These are phyloP conservation scores for Sanghuangporus sanghuang DNA, from an alignment of 1,284 basidiomycete species.

Conservation along the genomic window DNA sequence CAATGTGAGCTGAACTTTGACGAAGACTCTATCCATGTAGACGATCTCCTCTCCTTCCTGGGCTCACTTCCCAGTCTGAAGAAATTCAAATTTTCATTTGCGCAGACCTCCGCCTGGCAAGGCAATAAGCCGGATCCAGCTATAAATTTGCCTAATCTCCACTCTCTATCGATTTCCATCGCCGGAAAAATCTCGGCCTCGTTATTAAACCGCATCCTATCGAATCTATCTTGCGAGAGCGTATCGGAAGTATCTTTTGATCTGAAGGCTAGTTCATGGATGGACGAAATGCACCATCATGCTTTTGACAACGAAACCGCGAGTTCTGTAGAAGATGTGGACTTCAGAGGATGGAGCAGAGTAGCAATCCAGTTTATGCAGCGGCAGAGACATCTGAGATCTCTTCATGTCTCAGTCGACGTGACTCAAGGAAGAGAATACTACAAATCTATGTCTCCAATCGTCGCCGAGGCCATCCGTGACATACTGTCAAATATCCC, in stretches of 20 bases:
- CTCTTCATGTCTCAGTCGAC: not conserved
- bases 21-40: not conserved
- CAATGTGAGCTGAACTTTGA: not conserved
- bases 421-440: not conserved
- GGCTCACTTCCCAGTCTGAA: not conserved
- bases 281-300: not conserved
- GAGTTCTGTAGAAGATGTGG: not conserved
- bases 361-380: not conserved
- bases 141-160: not conserved
- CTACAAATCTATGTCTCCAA: not conserved
- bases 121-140: not conserved
- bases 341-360: not conserved
- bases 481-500: not conserved
- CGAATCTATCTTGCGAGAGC: not conserved
- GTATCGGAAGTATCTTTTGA: not conserved
- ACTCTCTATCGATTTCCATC: not conserved
- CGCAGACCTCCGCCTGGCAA: not conserved
- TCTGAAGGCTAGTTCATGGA: not conserved
- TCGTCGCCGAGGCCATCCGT: not conserved
- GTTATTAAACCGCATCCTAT: not conserved
- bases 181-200: not conserved
- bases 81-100: not conserved
- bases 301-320: not conserved
- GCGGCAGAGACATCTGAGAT: not conserved
- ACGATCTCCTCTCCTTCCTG: not conserved